Conservation (phyloP, 805 yeast genomes). For the Grigorovia jiainica region DNA sequence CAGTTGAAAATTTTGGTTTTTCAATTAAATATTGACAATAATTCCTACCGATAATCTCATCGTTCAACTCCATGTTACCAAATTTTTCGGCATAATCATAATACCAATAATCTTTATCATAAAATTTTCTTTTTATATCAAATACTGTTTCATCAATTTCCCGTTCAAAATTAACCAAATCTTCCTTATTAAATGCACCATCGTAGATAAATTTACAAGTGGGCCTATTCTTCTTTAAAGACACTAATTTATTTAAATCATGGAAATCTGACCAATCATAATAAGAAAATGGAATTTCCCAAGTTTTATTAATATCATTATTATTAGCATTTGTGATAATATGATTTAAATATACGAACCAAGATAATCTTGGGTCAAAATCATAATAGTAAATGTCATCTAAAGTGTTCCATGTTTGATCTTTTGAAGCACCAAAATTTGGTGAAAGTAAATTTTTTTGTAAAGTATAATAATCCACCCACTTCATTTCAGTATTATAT, state of each 20-base stretch:
- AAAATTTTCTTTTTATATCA: conserved; percentile 11
- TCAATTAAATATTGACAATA: conserved; percentile 1
- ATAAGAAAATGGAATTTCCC: conserved; percentile 43
- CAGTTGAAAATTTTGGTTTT: conserved; percentile 6
- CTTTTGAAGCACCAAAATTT: conserved; percentile 12
- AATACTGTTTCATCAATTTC: conserved; percentile 17
- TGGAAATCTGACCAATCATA: conserved; percentile 47
- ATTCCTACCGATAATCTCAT: background rate
- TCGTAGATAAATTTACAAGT: conserved; percentile 17
- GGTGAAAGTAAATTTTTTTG: conserved; percentile 15
- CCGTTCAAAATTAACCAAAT: conserved; percentile 10
- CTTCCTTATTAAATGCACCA: conserved; percentile 12
- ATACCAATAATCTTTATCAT: conserved; percentile 13
- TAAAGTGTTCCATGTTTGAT: conserved; percentile 9
- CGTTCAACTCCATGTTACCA: background rate
- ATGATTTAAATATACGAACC: conserved; percentile 39
- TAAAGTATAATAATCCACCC: conserved; percentile 17
- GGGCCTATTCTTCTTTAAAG: conserved; percentile 9
- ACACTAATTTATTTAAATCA: conserved; percentile 30
- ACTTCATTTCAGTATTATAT: conserved; percentile 12
- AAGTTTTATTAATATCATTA: background rate
- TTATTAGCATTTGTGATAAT: conserved; percentile 12
- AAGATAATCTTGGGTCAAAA: conserved; percentile 49
- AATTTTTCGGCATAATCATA: conserved; percentile 3
- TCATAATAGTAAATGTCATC: conserved; percentile 31